phyloP scores from a whole-genome alignment of 768 basidiomycete genomes.

The Termitomyces sp. region DNA sequence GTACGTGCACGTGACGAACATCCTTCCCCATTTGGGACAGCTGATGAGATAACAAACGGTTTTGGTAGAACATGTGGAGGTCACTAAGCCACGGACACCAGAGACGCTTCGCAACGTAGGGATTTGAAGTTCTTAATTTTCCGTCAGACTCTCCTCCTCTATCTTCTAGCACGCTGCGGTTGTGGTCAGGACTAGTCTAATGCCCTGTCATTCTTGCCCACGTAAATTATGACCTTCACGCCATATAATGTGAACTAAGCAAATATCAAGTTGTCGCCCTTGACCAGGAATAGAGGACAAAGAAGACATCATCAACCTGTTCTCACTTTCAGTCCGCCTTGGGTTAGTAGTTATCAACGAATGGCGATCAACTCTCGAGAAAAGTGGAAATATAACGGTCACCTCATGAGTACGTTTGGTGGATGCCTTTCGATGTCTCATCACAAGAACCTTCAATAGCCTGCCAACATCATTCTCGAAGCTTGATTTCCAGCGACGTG shows the following conservation, averaged over 20 bases:
- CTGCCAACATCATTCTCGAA: background rate
- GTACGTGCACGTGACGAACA: slow-evolving; percentile 13
- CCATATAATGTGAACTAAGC: slow-evolving; percentile 32
- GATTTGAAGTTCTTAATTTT: background rate
- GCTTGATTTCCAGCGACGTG: background rate
- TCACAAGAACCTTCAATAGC: background rate
- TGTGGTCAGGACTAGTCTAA: background rate
- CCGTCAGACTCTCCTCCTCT: background rate
- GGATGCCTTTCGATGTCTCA: background rate
- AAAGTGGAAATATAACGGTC: slow-evolving; percentile 3
- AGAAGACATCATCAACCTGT: slow-evolving; percentile 1
- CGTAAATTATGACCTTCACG: background rate
- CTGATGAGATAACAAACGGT: too few species aligned
- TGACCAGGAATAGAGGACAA: slow-evolving; percentile 2
- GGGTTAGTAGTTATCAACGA: slow-evolving; percentile 10
- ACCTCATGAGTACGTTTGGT: background rate
- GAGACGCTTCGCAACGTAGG: background rate
- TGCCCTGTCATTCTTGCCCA: background rate
- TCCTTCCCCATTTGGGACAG: background rate
- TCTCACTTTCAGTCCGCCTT: slow-evolving; percentile 8
- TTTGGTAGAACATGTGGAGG: too few species aligned
- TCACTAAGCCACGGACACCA: background rate
- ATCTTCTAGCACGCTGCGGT: background rate
- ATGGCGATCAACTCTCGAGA: slow-evolving; percentile 3
- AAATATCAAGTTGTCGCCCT: slow-evolving; percentile 24